A percentile compares a stretch with the other conserved stretches of the same genome.
Evolutionary conservation across 1,139 yeast genomes (phyloP).

Genomic region (Candida labiduridarum): DNA sequence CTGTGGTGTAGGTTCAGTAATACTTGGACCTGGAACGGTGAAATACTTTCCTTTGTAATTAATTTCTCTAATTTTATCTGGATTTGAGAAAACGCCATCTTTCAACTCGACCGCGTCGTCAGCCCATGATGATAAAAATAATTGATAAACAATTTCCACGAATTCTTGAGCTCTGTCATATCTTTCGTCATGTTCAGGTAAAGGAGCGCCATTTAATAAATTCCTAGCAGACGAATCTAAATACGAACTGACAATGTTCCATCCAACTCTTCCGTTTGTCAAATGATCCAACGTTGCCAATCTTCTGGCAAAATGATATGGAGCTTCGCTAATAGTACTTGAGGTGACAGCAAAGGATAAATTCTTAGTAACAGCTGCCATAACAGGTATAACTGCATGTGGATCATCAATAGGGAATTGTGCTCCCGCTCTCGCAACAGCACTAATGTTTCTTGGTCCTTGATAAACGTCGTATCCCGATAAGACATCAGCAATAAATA

Average conservation of each 20-base stretch:
- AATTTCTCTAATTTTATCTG: constrained; percentile 19
- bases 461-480: constrained; percentile 45
- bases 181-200: constrained; percentile 42
- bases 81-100: constrained; percentile 29
- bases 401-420: constrained; percentile 49
- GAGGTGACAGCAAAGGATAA: constrained; percentile 43
- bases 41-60: constrained; percentile 38
- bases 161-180: constrained; percentile 46
- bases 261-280: constrained; percentile 49
- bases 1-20: constrained; percentile 45
- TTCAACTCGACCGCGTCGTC: constrained; percentile 43
- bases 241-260: constrained; percentile 46
- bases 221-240: constrained; percentile 45
- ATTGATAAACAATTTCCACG: constrained; percentile 40
- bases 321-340: constrained; percentile 47
- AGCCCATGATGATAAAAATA: constrained; percentile 45
- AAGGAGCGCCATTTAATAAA: constrained; percentile 31
- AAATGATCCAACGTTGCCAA: constrained; percentile 45
- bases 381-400: constrained; percentile 39
- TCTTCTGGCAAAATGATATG: constrained; percentile 47
- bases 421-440: constrained; percentile 40
- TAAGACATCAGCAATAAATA: constrained; percentile 49
- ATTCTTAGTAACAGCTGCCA: constrained; percentile 44
- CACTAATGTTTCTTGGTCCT: constrained; percentile 35
- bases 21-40: constrained; percentile 48